Evolutionary conservation across 768 basidiomycete genomes (phyloP).

Genomic region (Leccinum fibrillosum): DNA sequence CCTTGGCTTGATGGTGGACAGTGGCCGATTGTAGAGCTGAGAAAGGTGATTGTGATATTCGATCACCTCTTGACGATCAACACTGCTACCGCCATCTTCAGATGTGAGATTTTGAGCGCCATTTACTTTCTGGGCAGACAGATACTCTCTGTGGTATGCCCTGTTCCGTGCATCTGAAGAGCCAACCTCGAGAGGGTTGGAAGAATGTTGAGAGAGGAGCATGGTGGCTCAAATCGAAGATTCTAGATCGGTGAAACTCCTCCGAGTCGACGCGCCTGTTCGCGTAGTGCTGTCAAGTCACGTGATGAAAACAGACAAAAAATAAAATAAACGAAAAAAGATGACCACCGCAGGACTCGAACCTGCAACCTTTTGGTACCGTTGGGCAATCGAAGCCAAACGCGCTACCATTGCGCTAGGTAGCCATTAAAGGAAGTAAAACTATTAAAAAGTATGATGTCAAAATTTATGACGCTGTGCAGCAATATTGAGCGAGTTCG

Average conservation of each 20-base stretch:
- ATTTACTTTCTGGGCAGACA: slow-evolving; percentile 33
- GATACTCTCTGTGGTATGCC: slow-evolving; percentile 39
- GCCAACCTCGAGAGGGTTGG: slow-evolving; percentile 67
- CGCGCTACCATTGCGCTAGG: slow-evolving; percentile 95
- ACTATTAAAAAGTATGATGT: neutral
- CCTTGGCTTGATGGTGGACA: slow-evolving; percentile 20
- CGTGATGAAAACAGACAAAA: slow-evolving; percentile 11
- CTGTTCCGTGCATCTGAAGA: slow-evolving; percentile 57
- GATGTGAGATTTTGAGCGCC: slow-evolving; percentile 38
- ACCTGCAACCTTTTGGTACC: slow-evolving; percentile 94
- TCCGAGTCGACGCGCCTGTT: slow-evolving; percentile 4
- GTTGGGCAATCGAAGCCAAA: slow-evolving; percentile 83
- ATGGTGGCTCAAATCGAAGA: slow-evolving; percentile 3
- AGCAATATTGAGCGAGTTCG: slow-evolving; percentile 20
- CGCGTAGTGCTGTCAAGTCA: slow-evolving; percentile 16
- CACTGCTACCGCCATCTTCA: slow-evolving; percentile 48
- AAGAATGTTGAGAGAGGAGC: slow-evolving; percentile 65
- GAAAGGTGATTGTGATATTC: slow-evolving; percentile 52
- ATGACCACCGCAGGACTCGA: slow-evolving; percentile 93
- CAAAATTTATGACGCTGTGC: neutral
- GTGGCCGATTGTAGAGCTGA: slow-evolving; percentile 35
- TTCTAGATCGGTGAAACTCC: neutral
- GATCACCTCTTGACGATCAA: slow-evolving; percentile 37
- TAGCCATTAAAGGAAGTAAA: slow-evolving; percentile 39
- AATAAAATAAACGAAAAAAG: slow-evolving; percentile 13